Conservation (phyloP, 495 filamentous ascomycete species). For the Penicillium canariense region DNA sequence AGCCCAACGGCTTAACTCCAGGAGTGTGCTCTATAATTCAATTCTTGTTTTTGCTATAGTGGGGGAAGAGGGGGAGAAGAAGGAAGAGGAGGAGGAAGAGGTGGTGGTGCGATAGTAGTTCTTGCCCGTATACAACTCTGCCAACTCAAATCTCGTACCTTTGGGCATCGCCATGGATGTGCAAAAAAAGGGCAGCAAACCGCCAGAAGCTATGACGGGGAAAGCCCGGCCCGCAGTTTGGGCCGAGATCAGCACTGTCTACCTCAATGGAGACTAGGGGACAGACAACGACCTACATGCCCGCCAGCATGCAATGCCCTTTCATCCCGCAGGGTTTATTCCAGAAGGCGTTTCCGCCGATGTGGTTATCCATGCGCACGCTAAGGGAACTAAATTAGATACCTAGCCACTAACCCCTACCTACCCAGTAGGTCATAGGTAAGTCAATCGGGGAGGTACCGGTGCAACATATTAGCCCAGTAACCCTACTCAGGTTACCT, state of each 20-base stretch:
- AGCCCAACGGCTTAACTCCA: neutral
- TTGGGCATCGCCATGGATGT: neutral
- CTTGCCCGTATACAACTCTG: too few species aligned
- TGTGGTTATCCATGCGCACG: conserved; percentile 20
- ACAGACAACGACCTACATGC: conserved; percentile 1
- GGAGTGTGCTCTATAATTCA: too few species aligned
- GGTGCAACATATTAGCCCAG: neutral
- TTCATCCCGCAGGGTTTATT: conserved; percentile 13
- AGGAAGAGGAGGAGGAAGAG: too few species aligned
- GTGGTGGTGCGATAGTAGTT: too few species aligned
- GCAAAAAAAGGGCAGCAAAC: neutral
- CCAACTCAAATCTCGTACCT: neutral
- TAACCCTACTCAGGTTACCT: too few species aligned
- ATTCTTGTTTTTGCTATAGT: neutral
- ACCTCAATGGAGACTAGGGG: neutral
- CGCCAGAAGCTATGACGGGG: neutral
- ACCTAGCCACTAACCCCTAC: neutral
- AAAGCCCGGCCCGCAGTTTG: conserved; percentile 1
- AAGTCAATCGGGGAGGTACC: neutral
- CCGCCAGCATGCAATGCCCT: conserved; percentile 7
- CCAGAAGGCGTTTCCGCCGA: conserved; percentile 24
- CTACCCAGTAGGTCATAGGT: neutral
- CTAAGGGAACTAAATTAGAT: conserved; percentile 3
- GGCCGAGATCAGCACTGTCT: conserved; percentile 2
- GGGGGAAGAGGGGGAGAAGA: too few species aligned